Evolutionary conservation across 257 asterid species (phyloP).

Genomic region (Plantago ovata): DNA sequence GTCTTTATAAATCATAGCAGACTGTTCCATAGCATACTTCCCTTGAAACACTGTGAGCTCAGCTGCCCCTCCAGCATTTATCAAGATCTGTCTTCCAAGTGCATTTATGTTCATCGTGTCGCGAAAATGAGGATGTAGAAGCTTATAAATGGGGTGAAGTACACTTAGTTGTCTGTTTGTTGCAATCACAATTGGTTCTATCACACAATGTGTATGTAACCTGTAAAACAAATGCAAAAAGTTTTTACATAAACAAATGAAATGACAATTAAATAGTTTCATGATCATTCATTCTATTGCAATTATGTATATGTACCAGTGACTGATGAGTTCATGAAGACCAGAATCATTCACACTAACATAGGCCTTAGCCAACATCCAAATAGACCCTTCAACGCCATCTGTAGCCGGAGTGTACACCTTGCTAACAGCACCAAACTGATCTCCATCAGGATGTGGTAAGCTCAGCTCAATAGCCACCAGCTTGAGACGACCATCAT

Average conservation of each 20-base stretch:
- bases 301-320: constrained; percentile 28
- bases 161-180: constrained; percentile 56
- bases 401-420: constrained; percentile 43
- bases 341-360: constrained; percentile 55
- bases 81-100: constrained; percentile 45
- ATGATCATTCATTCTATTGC: too few species aligned
- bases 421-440: constrained; percentile 35
- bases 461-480: constrained; percentile 51
- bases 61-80: constrained; percentile 54
- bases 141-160: constrained; percentile 61
- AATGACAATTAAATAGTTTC: too few species aligned
- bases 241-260: neutral
- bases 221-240: constrained; percentile 22
- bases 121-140: constrained; percentile 62
- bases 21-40: constrained; percentile 52
- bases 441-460: constrained; percentile 45
- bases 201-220: constrained; percentile 53
- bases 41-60: constrained; percentile 53
- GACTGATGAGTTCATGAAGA: constrained; percentile 53
- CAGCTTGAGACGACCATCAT: constrained; percentile 41
- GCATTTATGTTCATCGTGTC: constrained; percentile 75
- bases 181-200: constrained; percentile 71
- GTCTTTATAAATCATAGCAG: constrained; percentile 42
- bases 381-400: constrained; percentile 31
- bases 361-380: constrained; percentile 58